Percentiles rank a stretch among this genome's conserved stretches.
phyloP scores from a whole-genome alignment of 257 asterid genomes.

The Handroanthus guayacan region DNA sequence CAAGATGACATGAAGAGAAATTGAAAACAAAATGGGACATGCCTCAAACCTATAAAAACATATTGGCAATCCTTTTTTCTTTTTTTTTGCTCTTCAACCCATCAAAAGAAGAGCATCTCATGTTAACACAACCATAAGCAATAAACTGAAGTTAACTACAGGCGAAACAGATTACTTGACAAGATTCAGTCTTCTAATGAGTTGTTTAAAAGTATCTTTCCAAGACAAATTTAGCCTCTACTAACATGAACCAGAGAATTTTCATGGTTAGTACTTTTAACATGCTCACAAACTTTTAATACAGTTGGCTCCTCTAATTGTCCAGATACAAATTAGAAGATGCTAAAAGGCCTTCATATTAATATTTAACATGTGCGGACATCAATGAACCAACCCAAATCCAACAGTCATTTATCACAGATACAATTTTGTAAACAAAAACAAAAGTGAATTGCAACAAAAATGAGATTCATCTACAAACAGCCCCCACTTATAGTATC shows the following conservation, averaged over 20 bases:
- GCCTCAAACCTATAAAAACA: not conserved
- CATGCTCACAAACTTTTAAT: too few relatives aligned
- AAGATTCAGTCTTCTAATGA: not conserved
- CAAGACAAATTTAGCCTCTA: not conserved
- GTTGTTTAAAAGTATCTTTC: not conserved
- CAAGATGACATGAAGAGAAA: not conserved
- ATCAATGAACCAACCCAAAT: not conserved
- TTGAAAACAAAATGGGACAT: not conserved
- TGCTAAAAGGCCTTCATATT: too few relatives aligned
- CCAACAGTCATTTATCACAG: not conserved
- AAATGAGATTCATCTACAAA: too few relatives aligned
- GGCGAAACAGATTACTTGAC: not conserved
- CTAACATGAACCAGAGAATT: not conserved
- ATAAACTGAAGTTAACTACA: not conserved
- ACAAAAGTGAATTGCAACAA: too few relatives aligned
- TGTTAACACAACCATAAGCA: not conserved
- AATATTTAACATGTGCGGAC: too few relatives aligned
- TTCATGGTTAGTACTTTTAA: too few relatives aligned
- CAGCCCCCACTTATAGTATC: not conserved
- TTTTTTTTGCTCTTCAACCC: not conserved
- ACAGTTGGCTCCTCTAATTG: too few relatives aligned
- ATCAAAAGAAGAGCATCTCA: not conserved
- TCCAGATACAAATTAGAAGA: too few relatives aligned
- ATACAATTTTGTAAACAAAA: not conserved
- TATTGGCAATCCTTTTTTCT: not conserved